phyloP scores from a whole-genome alignment of 108 stramenopile species.

The Skeletonema tropicum region DNA sequence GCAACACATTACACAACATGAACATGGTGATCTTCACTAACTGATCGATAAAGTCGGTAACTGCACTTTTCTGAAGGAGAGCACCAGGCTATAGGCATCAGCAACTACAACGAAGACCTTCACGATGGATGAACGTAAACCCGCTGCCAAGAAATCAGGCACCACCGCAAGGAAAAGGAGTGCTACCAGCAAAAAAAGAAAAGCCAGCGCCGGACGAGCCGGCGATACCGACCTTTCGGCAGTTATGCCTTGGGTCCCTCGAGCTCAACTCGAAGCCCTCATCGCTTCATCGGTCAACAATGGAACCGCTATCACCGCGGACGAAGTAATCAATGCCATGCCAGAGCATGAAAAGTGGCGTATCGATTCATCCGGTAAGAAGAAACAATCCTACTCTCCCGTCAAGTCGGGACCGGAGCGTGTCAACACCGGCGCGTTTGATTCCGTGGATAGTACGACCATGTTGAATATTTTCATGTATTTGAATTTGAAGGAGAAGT shows the following conservation, averaged over 20 bases:
- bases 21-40: too few species aligned
- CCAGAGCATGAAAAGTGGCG: background rate
- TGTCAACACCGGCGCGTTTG: background rate
- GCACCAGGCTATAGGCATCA: too few species aligned
- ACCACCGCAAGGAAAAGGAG: background rate
- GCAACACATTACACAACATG: too few species aligned
- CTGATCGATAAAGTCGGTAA: too few species aligned
- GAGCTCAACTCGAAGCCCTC: background rate
- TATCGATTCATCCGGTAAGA: background rate
- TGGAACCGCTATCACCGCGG: background rate
- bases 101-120: too few species aligned
- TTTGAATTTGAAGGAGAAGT: conserved; percentile 5
- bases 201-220: background rate
- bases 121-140: conserved; percentile 3
- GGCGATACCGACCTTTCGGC: background rate
- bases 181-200: background rate
- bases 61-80: too few species aligned
- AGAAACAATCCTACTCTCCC: background rate
- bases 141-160: background rate
- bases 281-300: background rate
- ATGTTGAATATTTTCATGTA: conserved; percentile 3
- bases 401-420: background rate
- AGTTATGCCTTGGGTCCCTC: background rate
- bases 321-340: background rate
- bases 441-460: background rate